phyloP scores from a whole-genome alignment of 2,329 filamentous ascomycete genomes.

The Pyricularia grisea region DNA sequence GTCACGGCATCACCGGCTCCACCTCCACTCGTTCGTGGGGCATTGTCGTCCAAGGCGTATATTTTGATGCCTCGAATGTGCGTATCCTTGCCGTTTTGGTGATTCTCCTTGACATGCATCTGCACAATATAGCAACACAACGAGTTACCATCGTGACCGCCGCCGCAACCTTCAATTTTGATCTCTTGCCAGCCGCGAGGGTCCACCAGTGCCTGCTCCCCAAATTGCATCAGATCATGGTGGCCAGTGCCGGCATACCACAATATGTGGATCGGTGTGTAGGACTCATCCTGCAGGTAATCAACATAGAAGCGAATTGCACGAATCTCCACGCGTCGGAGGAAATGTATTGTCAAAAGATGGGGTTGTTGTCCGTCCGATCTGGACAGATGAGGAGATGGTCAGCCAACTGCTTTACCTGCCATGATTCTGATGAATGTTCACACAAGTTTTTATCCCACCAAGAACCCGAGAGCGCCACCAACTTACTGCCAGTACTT shows the following conservation, averaged over 20 bases:
- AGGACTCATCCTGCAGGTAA: slow-evolving; percentile 87
- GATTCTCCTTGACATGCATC: slow-evolving; percentile 86
- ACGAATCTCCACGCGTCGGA: slow-evolving; percentile 71
- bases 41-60: slow-evolving; percentile 50
- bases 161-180: slow-evolving; percentile 45
- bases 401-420: neutral
- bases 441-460: neutral
- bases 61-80: slow-evolving; percentile 90
- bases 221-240: slow-evolving; percentile 85
- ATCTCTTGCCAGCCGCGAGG: slow-evolving; percentile 86
- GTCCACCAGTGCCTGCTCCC: slow-evolving; percentile 65
- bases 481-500: slow-evolving; percentile 67
- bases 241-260: slow-evolving; percentile 85
- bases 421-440: neutral
- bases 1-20: neutral
- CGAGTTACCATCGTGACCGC: slow-evolving; percentile 58
- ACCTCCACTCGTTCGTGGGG: slow-evolving; percentile 24
- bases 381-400: slow-evolving; percentile 24
- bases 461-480: too few species aligned
- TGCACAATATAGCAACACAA: slow-evolving; percentile 85
- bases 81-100: slow-evolving; percentile 99
- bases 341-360: slow-evolving; percentile 70
- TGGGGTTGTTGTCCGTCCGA: slow-evolving; percentile 81
- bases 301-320: slow-evolving; percentile 80
- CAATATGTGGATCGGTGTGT: slow-evolving; percentile 87